phyloP scores from a whole-genome alignment of 2,329 filamentous ascomycete species.

The Exophiala viscosa region DNA sequence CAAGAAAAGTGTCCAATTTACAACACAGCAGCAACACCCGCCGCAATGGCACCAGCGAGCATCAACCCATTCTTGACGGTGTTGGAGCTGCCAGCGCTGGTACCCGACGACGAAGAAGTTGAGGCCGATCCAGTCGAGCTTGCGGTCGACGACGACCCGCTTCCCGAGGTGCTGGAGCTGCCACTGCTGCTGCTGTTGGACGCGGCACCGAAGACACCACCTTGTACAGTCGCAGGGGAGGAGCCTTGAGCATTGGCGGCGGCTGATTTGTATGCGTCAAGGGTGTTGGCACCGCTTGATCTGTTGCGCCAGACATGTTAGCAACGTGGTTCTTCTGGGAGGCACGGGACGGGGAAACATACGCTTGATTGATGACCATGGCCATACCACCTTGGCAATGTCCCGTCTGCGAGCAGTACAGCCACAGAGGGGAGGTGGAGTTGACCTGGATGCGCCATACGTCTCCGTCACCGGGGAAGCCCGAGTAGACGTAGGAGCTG shows the following conservation, averaged over 20 bases:
- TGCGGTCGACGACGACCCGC: neutral
- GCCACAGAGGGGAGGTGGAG: constrained; percentile 45
- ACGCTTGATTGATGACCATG: constrained; percentile 50
- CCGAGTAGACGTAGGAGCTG: constrained; percentile 41
- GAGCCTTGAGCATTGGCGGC: constrained; percentile 13
- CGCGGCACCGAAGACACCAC: constrained; percentile 22
- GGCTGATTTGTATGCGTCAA: constrained; percentile 24
- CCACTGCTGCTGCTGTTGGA: constrained; percentile 4
- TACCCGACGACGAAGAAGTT: neutral
- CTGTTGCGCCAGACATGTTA: no score
- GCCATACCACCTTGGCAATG: constrained; percentile 53
- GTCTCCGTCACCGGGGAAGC: constrained; percentile 35
- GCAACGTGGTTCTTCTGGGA: neutral
- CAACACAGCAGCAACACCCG: constrained; percentile 18
- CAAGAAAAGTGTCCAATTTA: neutral
- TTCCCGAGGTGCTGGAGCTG: neutral
- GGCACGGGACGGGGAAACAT: constrained; percentile 4
- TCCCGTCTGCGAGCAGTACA: constrained; percentile 49
- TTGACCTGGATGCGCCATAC: constrained; percentile 47
- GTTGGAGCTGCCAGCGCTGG: constrained; percentile 4
- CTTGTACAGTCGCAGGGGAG: constrained; percentile 16
- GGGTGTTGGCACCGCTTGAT: constrained; percentile 13
- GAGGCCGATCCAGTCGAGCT: neutral
- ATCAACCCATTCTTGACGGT: constrained; percentile 14
- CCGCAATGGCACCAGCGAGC: constrained; percentile 16